phyloP scores from a whole-genome alignment of 169 alveolate genomes.

The Plasmodium gallinaceum region DNA sequence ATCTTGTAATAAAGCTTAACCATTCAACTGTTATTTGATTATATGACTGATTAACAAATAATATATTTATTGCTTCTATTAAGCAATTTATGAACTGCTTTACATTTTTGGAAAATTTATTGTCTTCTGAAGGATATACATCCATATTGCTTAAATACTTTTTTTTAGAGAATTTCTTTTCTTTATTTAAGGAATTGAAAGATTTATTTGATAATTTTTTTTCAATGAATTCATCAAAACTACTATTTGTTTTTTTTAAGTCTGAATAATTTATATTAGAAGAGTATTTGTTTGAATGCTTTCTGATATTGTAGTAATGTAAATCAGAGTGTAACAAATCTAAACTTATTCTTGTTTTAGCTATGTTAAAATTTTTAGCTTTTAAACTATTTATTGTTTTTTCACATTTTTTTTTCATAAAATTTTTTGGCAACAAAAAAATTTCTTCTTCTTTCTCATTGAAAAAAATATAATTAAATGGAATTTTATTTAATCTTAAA shows the following conservation, averaged over 20 bases:
- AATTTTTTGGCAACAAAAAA: constrained; percentile 14
- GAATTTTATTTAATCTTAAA: constrained; percentile 58
- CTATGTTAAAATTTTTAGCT: not conserved
- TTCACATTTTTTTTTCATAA: not conserved
- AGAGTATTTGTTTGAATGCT: not conserved
- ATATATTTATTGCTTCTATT: constrained; percentile 60
- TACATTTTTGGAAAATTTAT: constrained; percentile 8
- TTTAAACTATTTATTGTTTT: constrained; percentile 2
- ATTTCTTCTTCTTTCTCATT: constrained; percentile 70
- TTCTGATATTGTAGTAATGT: constrained; percentile 26
- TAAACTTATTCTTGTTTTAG: constrained; percentile 15
- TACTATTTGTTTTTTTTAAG: constrained; percentile 1
- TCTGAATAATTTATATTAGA: constrained; percentile 7
- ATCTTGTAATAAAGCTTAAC: constrained; percentile 70
- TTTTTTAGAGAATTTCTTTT: not conserved
- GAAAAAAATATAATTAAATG: constrained; percentile 42
- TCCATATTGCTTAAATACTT: not conserved
- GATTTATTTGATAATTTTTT: constrained; percentile 19
- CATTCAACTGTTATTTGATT: constrained; percentile 73
- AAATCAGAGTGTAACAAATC: constrained; percentile 56
- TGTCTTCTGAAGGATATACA: constrained; percentile 10
- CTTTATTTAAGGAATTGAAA: not conserved
- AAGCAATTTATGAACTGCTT: constrained; percentile 59
- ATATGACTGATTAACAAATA: constrained; percentile 69
- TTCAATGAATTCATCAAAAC: not conserved